Base-by-base conservation (phyloP, 2,329 filamentous ascomycete genomes). In the Verticillium isaacii region DNA sequence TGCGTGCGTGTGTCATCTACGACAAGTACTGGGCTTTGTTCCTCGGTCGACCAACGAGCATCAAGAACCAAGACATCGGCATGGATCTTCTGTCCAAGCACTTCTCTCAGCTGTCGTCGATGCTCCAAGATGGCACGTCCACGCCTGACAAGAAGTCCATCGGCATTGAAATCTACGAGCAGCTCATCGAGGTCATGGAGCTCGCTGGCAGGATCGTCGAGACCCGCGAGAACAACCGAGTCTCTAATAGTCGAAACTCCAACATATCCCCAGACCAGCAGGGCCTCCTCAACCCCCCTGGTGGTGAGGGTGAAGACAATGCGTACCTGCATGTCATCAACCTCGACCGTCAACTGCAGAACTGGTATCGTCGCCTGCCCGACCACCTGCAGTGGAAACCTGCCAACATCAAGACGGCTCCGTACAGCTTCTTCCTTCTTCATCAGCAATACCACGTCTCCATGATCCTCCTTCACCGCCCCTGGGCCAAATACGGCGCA, bases 11-110 rank as follows among this genome's bases (percentile, higher is more conserved):
- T 61, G 76, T 83, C 7, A 77, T 83, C 62, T 82, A 82, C 62
- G 82, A 85, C 71, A 79, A 80, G 67, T 81, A 83, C 64, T 84
- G 81, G 81, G 79, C 82, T 0, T 70, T 85, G n/a, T 82, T 83
- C 66, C 73, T 85, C 7, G 82, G 82, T 11, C 74, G 82, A 12
- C 82, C 82, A 1, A 79, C 82, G 1, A 78, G 79, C 59, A 84
- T 85, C 72, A 84, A 84, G 68, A 77, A 73, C 57, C 74, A 81
- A 56, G 82, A 84, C 62, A 74, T 84, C 9, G 78, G 77, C 62
- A 76, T 80, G 62, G 78, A 83, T 63, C 69, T 80, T 25, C 67
- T 82, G 3, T 75, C 80, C 0, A 80, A 76, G 63, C 74, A 77
- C 4, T 79, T 82, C 61, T 77, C 79, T 9, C 72, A 75, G 41